These are phyloP conservation scores for Diplogelasinospora grovesii DNA, from an alignment of 495 filamentous ascomycete species.

Conservation along the genomic window DNA sequence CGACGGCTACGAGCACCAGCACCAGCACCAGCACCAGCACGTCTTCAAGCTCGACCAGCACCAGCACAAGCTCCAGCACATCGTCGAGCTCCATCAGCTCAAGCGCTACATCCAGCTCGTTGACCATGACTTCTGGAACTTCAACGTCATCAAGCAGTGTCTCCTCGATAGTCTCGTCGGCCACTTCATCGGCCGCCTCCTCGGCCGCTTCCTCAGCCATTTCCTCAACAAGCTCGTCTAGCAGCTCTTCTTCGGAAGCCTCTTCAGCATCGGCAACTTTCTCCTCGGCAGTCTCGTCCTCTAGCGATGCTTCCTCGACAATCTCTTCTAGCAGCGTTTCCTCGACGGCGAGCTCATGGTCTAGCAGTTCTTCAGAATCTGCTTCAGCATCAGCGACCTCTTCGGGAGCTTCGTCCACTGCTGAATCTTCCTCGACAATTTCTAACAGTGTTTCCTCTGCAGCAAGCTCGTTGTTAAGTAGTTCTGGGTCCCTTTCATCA, in stretches of 20 bases:
- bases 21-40: conserved; percentile 4
- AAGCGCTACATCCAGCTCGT: neutral
- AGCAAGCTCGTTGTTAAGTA: no score
- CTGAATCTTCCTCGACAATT: no score
- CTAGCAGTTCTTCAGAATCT: neutral
- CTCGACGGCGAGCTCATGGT: no score
- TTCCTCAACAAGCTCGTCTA: no score
- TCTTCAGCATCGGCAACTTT: neutral
- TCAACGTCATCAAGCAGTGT: conserved; percentile 2
- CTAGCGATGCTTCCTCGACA: no score
- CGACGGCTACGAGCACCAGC: neutral
- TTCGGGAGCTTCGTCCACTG: conserved; percentile 5
- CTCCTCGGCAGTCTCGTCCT: neutral
- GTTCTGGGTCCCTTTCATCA: conserved; percentile 2
- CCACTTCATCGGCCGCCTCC: neutral
- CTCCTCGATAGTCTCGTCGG: neutral
- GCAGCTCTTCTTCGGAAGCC: no score
- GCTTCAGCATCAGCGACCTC: conserved; percentile 8
- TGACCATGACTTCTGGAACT: conserved; percentile 4
- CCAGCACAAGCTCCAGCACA: conserved; percentile 3
- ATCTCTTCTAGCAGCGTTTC: neutral
- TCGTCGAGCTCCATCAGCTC: conserved; percentile 9
- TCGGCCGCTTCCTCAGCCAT: neutral
- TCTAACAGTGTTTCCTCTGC: neutral
- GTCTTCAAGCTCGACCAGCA: conserved; percentile 2